Evolutionary conservation across 192 early-diverging fungal genomes (phyloP).

Genomic region (Coemansia sp.): DNA sequence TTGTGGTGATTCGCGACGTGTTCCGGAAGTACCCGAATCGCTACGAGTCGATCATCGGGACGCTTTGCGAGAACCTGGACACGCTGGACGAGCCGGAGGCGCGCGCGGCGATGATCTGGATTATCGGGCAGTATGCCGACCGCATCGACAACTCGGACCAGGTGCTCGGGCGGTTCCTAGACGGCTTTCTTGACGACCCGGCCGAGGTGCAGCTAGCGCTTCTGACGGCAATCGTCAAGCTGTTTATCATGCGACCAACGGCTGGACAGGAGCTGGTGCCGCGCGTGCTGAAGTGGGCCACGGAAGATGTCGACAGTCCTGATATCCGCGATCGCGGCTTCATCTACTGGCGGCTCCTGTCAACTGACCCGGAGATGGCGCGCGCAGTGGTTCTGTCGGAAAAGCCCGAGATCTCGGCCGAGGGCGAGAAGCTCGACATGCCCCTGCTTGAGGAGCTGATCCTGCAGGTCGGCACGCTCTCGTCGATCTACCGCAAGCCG

Average conservation of each 20-base stretch:
- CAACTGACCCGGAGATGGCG: conserved; percentile 81
- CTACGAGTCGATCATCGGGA: conserved; percentile 91
- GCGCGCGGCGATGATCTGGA: conserved; percentile 99
- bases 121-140: conserved; percentile 97
- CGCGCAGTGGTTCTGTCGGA: conserved; percentile 83
- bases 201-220: conserved; percentile 89
- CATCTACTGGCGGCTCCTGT: conserved; percentile 96
- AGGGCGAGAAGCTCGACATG: conserved; percentile 89
- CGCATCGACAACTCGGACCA: conserved; percentile 95
- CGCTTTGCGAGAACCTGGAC: conserved; percentile 94
- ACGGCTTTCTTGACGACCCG: conserved; percentile 87
- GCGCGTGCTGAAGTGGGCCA: conserved; percentile 91
- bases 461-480: conserved; percentile 80
- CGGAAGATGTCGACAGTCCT: conserved; percentile 93
- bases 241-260: conserved; percentile 91
- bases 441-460: conserved; percentile 85
- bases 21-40: conserved; percentile 98
- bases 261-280: conserved; percentile 92
- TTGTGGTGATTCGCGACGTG: conserved; percentile 97
- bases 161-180: conserved; percentile 83
- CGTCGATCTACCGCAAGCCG: conserved; percentile 91
- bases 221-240: conserved; percentile 93
- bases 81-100: conserved; percentile 97
- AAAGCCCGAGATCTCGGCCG: conserved; percentile 91
- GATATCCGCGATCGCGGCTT: conserved; percentile 97